Percentiles rank a stretch among this genome's conserved stretches.
Evolutionary conservation across 2,329 filamentous ascomycete genomes (phyloP).

Genomic region (Trichoderma harzianum): DNA sequence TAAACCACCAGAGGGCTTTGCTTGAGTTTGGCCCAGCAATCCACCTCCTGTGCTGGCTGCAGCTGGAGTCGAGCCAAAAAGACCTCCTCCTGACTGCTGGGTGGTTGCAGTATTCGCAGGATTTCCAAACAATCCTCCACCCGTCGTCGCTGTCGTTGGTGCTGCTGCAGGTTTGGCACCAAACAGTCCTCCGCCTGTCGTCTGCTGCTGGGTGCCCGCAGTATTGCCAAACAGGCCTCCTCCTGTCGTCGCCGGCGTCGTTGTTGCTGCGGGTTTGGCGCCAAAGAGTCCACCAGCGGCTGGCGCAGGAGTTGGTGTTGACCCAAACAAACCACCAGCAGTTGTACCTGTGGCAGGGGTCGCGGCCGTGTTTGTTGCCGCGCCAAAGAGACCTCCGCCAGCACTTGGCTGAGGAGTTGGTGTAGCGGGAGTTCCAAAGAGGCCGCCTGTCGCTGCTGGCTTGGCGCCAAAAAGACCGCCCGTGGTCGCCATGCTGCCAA

Average conservation of each 20-base stretch:
- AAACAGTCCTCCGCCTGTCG: slow-evolving; percentile 26
- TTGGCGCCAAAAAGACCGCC: slow-evolving; percentile 37
- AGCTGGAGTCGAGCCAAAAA: slow-evolving; percentile 29
- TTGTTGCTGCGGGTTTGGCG: slow-evolving; percentile 10
- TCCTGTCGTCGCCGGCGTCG: slow-evolving; percentile 16
- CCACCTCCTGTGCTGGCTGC: slow-evolving; percentile 23
- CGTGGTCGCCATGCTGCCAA: slow-evolving; percentile 35
- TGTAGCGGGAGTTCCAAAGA: slow-evolving; percentile 32
- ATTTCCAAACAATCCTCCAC: slow-evolving; percentile 28
- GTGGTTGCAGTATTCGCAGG: slow-evolving; percentile 22
- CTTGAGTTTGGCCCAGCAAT: slow-evolving; percentile 36
- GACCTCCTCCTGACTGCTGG: slow-evolving; percentile 28
- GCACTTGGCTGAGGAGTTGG: slow-evolving; percentile 21
- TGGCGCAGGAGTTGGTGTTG: slow-evolving; percentile 22
- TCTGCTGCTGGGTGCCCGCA: slow-evolving; percentile 22
- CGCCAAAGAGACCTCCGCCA: slow-evolving; percentile 26
- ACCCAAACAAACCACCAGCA: slow-evolving; percentile 32
- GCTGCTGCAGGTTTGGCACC: slow-evolving; percentile 20
- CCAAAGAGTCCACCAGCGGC: slow-evolving; percentile 18
- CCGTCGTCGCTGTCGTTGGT: neutral
- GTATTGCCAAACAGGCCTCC: slow-evolving; percentile 34
- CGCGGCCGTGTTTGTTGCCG: neutral
- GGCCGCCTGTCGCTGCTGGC: slow-evolving; percentile 26
- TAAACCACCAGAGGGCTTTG: slow-evolving; percentile 31
- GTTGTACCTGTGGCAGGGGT: slow-evolving; percentile 20